Conservation (phyloP, 2,329 filamentous ascomycete genomes). For the Phaeosphaeria sp. region DNA sequence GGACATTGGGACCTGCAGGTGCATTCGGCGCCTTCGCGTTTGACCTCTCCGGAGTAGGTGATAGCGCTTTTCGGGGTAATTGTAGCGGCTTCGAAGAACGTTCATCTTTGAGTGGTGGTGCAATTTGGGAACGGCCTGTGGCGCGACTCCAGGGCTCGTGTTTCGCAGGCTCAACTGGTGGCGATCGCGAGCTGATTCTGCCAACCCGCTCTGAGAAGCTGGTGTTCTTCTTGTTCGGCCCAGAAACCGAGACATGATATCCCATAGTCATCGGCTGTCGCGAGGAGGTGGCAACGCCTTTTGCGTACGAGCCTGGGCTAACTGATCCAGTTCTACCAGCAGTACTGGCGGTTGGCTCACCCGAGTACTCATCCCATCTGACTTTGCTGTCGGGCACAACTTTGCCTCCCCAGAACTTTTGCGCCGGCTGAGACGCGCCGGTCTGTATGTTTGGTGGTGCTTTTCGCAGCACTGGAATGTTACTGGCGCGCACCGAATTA, state of each 20-base stretch:
- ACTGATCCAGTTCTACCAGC: constrained; percentile 64
- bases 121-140: constrained; percentile 70
- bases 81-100: constrained; percentile 63
- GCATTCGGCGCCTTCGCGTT: constrained; percentile 31
- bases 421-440: constrained; percentile 27
- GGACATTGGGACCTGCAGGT: constrained; percentile 30
- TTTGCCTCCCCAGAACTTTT: constrained; percentile 48
- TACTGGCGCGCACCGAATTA: constrained; percentile 22
- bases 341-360: constrained; percentile 65
- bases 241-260: constrained; percentile 43
- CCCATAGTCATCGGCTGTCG: constrained; percentile 40
- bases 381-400: constrained; percentile 44
- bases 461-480: constrained; percentile 46
- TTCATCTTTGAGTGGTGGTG: constrained; percentile 70
- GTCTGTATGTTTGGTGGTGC: constrained; percentile 29
- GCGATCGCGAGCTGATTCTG: constrained; percentile 30
- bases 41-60: constrained; percentile 22
- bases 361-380: constrained; percentile 71
- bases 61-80: constrained; percentile 48
- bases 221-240: constrained; percentile 37
- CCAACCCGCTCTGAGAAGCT: constrained; percentile 37
- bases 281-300: constrained; percentile 20
- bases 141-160: constrained; percentile 72
- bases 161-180: constrained; percentile 53
- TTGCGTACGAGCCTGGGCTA: constrained; percentile 56